Evolutionary conservation across 352 stramenopile genomes (phyloP).

Genomic region (Phytophthora meadii): DNA sequence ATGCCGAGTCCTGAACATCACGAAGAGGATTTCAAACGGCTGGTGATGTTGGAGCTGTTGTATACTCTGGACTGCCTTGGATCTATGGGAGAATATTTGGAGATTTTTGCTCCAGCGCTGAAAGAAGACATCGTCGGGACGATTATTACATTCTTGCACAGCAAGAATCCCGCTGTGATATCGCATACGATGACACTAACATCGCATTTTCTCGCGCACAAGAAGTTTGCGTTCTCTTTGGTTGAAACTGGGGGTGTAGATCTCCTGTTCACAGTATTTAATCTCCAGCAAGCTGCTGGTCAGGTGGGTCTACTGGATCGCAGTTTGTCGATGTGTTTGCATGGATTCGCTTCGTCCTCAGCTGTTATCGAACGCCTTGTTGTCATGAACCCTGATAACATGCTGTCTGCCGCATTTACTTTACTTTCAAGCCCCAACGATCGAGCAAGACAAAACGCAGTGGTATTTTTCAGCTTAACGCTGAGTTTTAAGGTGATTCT

Average conservation of each 20-base stretch:
- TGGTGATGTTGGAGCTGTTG: slow-evolving; percentile 85
- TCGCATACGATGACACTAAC: slow-evolving; percentile 86
- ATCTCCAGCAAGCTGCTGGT: slow-evolving; percentile 57
- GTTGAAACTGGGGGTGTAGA: slow-evolving; percentile 80
- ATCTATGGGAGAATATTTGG: slow-evolving; percentile 85
- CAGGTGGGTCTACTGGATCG: slow-evolving; percentile 73
- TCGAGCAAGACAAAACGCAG: slow-evolving; percentile 78
- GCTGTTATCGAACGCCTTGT: slow-evolving; percentile 83
- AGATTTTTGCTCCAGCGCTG: slow-evolving; percentile 81
- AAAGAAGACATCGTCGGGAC: slow-evolving; percentile 87
- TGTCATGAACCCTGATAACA: slow-evolving; percentile 55
- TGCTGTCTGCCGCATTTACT: slow-evolving; percentile 68
- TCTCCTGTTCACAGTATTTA: slow-evolving; percentile 71
- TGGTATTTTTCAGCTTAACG: slow-evolving; percentile 87
- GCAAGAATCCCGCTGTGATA: slow-evolving; percentile 80
- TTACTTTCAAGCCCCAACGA: slow-evolving; percentile 83
- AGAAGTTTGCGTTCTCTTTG: slow-evolving; percentile 84
- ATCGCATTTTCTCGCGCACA: slow-evolving; percentile 87
- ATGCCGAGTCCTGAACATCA: slow-evolving; percentile 53
- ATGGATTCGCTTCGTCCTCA: slow-evolving; percentile 82
- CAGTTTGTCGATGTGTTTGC: slow-evolving; percentile 87
- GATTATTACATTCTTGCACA: slow-evolving; percentile 87
- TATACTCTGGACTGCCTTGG: slow-evolving; percentile 87
- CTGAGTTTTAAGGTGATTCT: slow-evolving; percentile 82
- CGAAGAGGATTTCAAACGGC: slow-evolving; percentile 79